Conservation (phyloP, 768 basidiomycete species). For the Strobilomyces confusus region DNA sequence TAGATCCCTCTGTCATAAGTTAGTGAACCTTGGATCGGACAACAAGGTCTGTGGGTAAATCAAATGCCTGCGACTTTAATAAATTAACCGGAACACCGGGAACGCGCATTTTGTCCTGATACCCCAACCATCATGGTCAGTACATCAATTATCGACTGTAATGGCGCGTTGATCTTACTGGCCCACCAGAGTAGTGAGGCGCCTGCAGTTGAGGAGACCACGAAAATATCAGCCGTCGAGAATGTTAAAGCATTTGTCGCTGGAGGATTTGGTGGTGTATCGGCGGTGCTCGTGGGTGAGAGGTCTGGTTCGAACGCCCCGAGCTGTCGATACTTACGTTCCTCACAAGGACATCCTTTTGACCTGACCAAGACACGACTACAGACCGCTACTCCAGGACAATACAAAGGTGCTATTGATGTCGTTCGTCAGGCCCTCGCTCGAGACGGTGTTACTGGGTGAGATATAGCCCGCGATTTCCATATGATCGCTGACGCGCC, state of each 20-base stretch:
- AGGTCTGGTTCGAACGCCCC: background rate
- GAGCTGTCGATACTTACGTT: slow-evolving; percentile 6
- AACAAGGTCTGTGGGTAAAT: slow-evolving; percentile 13
- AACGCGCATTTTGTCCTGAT: slow-evolving; percentile 3
- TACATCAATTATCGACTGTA: background rate
- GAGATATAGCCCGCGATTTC: slow-evolving; percentile 1
- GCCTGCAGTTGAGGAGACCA: slow-evolving; percentile 15
- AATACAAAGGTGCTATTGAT: slow-evolving; percentile 89
- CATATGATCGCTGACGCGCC: background rate
- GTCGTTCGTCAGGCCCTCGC: slow-evolving; percentile 89
- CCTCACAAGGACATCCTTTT: slow-evolving; percentile 82
- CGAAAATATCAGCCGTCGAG: slow-evolving; percentile 32
- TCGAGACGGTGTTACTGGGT: slow-evolving; percentile 91
- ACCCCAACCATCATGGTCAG: slow-evolving; percentile 29
- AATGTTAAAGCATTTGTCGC: slow-evolving; percentile 83
- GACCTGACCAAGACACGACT: slow-evolving; percentile 95
- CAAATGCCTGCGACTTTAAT: slow-evolving; percentile 25
- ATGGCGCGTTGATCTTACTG: slow-evolving; percentile 7
- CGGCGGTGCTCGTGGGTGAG: slow-evolving; percentile 87
- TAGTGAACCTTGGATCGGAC: too few species aligned
- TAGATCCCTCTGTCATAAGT: background rate
- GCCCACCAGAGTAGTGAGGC: slow-evolving; percentile 23
- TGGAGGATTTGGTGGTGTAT: slow-evolving; percentile 88
- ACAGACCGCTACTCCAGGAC: slow-evolving; percentile 86
- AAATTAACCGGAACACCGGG: background rate